Percentiles rank a stretch among this genome's conserved stretches.
These are phyloP conservation scores for Dillenia suffruticosa DNA, from an alignment of 164 flowering plant genomes.

Conservation along the genomic window DNA sequence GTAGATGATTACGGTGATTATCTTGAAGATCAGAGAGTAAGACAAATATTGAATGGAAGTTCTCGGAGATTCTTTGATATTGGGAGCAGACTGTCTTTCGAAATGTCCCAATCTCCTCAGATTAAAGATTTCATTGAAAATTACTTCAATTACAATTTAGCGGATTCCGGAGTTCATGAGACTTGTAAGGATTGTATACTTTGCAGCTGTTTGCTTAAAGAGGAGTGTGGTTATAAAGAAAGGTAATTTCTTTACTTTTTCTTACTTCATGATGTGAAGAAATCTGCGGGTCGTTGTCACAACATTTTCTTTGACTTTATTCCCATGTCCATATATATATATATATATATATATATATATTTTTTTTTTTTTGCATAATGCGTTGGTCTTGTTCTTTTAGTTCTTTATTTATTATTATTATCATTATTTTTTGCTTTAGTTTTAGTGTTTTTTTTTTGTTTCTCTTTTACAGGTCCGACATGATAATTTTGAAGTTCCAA, in stretches of 20 bases:
- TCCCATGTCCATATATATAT: too few relatives aligned
- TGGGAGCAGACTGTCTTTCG: constrained; percentile 4
- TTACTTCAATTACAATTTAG: constrained; percentile 40
- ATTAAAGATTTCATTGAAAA: constrained; percentile 33
- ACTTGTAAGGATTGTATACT: constrained; percentile 38
- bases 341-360: too few relatives aligned
- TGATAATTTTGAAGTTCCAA: too few relatives aligned
- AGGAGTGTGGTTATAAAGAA: constrained; percentile 26
- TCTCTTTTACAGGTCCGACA: too few relatives aligned
- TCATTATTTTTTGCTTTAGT: too few relatives aligned
- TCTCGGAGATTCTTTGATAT: constrained; percentile 2
- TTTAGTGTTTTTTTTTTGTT: too few relatives aligned
- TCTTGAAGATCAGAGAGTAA: constrained; percentile 15
- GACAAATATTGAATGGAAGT: background rate
- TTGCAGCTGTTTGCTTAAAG: constrained; percentile 42
- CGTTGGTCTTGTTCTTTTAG: too few relatives aligned
- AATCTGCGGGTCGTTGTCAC: too few relatives aligned
- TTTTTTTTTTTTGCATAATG: too few relatives aligned
- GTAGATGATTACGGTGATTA: constrained; percentile 12
- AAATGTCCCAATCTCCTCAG: background rate
- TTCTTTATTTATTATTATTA: too few relatives aligned
- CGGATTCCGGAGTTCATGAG: constrained; percentile 48
- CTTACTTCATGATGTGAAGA: background rate
- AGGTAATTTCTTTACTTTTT: constrained; percentile 26
- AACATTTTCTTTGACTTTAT: too few relatives aligned